Evolutionary conservation across 257 asterid species (phyloP), one percentile per base, ranked within the genome.

Genomic region (Scutellaria baicalensis): DNA sequence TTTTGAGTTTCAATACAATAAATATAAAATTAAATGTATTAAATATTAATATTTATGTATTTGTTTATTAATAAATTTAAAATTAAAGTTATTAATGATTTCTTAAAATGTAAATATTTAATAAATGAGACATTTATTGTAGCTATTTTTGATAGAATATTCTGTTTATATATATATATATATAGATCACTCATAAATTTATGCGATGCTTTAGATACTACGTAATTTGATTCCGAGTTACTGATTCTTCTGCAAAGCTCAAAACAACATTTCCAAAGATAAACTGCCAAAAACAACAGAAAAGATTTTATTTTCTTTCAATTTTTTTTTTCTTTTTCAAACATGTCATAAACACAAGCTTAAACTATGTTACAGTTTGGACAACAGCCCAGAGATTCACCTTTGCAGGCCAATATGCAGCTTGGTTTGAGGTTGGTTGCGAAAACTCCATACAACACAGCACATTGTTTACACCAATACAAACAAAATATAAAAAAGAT

Each of bases 401-500:
- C n/a, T n/a, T 9, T 11, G 49, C 60, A 17, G 43, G 75, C 80
- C 70, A 33, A 63, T 60, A 58, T 75, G 64, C 38, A 51, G 57
- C 50, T 12, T 51, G 59, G 58, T 66, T 12, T 43, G 64, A 62
- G 75, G 52, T 59, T 45, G 66, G 76, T 48, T 66, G 81, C 39
- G 9, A 16, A 40, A 12, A 5, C 59, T 60, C 54, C 58, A 70
- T 35, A 72, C 74, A 64, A 48, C 51, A 66, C 44, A 54, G 47
- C 55, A 66, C 49, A 36, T 40, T 38, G 59, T n/a, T 71, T 51
- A 77, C 55, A 66, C 70, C 49, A 68, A 43, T 23, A 77, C 70
- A 72, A 65, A 75, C 73, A 43, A 42, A 74, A 43, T 35, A 36
- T 52, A 50, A 45, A 71, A 43, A 57, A 36, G 45, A 40, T 20